These are phyloP conservation scores for Syzygium syzygioides DNA, from an alignment of 441 rosid species.

Conservation along the genomic window DNA sequence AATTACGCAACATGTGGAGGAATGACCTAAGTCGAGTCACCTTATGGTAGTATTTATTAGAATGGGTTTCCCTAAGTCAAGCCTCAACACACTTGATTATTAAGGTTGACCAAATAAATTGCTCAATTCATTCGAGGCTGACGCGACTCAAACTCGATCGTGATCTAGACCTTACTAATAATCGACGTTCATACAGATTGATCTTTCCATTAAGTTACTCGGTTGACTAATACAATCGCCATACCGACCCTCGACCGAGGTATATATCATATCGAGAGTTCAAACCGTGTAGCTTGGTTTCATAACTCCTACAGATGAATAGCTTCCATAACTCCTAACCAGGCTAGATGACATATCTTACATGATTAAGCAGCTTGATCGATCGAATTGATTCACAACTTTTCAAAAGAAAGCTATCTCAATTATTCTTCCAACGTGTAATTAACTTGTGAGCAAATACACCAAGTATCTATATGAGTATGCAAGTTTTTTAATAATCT, in stretches of 20 bases:
- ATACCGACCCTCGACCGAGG: not conserved
- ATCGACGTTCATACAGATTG: not conserved
- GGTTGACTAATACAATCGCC: not conserved
- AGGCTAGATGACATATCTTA: not conserved
- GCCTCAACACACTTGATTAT: not conserved
- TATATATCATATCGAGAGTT: not conserved
- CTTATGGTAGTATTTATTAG: not conserved
- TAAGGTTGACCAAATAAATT: not conserved
- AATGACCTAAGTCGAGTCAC: not conserved
- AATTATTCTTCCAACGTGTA: not conserved
- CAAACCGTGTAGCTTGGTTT: not conserved
- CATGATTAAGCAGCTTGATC: not conserved
- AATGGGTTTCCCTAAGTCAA: not conserved
- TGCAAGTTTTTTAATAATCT: not conserved
- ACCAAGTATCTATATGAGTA: not conserved
- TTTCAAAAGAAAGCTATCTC: not conserved
- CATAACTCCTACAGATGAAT: not conserved
- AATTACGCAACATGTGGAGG: not conserved
- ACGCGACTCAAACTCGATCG: not conserved
- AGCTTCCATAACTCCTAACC: not conserved
- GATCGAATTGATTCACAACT: not conserved
- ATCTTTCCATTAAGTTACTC: not conserved
- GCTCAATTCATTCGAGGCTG: not conserved
- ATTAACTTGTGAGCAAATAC: not conserved
- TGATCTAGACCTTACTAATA: not conserved